These are phyloP conservation scores for Alnus glutinosa DNA, from an alignment of 306 rosid genomes.

Conservation along the genomic window DNA sequence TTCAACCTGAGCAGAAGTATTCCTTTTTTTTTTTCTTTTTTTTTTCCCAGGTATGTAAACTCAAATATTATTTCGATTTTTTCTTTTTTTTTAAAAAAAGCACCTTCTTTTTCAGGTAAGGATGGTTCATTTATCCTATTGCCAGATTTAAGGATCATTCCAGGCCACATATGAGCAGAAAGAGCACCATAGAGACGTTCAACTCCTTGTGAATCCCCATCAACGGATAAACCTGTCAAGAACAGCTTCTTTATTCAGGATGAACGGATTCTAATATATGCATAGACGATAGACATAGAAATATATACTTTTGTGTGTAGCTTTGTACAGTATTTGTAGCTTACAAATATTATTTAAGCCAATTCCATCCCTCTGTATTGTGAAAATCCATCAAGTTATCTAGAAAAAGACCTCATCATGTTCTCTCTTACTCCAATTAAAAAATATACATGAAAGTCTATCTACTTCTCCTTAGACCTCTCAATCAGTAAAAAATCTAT, in stretches of 20 bases:
- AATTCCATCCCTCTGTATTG: too few relatives aligned
- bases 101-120: slow-evolving; percentile 74
- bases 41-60: not conserved
- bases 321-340: not conserved
- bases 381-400: too few relatives aligned
- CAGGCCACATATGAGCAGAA: slow-evolving; percentile 95
- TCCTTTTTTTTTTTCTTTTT: too few relatives aligned
- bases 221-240: slow-evolving; percentile 69
- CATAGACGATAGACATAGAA: not conserved
- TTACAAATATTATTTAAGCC: too few relatives aligned
- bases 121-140: slow-evolving; percentile 62
- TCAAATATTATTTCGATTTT: not conserved
- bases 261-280: not conserved
- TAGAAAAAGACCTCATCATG: not conserved
- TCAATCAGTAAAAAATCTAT: not conserved
- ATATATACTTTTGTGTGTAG: not conserved
- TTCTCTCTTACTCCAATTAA: not conserved
- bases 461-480: not conserved
- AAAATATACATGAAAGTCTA: not conserved
- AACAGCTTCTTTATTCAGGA: slow-evolving; percentile 16
- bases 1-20: not conserved
- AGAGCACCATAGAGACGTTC: slow-evolving; percentile 87
- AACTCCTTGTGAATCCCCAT: slow-evolving; percentile 90
- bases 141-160: slow-evolving; percentile 87
- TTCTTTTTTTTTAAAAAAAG: not conserved